Base-by-base conservation (phyloP, 192 early-diverging fungal species). In the Coemansia sp. region DNA sequence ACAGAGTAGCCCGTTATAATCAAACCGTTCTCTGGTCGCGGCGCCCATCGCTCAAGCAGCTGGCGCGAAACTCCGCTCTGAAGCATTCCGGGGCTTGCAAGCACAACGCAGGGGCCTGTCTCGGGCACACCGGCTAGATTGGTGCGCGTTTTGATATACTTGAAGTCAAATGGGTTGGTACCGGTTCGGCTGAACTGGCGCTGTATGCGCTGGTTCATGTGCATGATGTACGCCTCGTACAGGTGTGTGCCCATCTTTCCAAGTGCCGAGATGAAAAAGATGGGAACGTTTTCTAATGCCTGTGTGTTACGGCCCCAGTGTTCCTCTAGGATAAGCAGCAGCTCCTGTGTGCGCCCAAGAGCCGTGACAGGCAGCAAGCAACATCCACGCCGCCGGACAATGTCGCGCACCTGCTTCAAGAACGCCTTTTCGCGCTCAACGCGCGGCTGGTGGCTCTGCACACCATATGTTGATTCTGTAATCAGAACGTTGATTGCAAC, bases 241-340 rank as follows among this genome's bases (percentile, higher is more conserved):
- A 99, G 89, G 4, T 91, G 87, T 87, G 96, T 99, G 68, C 95
- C 96, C 60, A 90, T 93, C 61, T 94, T 96, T n/a, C 95, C 97
- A 45, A 99, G 76, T 21, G 88, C 84, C 21, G 89, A 92, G 6
- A 94, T 94, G 71, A 96, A 99, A 66, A 95, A 98, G 37, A 98
- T 91, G 0, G 95, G 97, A 40, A 99, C 87, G 24, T 80, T 83
- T 50, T 99, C 93, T 25, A 94, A 69, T 58, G 92, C 88, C 37
- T 40, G 53, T 10, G 89, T 86, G 66, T 96, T 87, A 4, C 85
- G 83, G 21, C 90, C 85, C 97, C 97, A 99, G 71, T 97, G 93
- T 69, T 99, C 95, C 71, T 98, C 95, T 47, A 99, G 73, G 67
- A 99, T 98, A 58, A 99, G 78, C 33, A 99, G 80, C 34, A 99